These are phyloP conservation scores for Ophiosphaerella narmari DNA, from an alignment of 2,329 filamentous ascomycete genomes.

Conservation along the genomic window DNA sequence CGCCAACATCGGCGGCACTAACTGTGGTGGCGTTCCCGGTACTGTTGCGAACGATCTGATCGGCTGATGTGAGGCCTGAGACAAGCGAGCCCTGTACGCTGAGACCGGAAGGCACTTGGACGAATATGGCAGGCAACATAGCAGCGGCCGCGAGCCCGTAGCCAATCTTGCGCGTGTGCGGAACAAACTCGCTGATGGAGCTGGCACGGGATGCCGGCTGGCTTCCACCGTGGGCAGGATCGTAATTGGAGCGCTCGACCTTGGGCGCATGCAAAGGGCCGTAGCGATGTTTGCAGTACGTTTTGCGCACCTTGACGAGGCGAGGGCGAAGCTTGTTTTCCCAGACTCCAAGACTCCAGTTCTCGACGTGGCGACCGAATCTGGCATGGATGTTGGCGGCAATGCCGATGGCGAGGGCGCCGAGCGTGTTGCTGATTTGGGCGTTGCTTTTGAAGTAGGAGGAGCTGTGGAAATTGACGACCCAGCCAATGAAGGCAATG, in stretches of 20 bases:
- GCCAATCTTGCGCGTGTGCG: constrained; percentile 51
- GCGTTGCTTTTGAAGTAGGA: constrained; percentile 70
- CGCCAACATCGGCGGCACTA: constrained; percentile 28
- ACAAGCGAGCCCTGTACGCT: constrained; percentile 63
- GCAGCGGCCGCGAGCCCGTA: constrained; percentile 83
- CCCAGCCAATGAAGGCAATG: constrained; percentile 75
- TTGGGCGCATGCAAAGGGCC: constrained; percentile 19
- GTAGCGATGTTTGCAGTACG: constrained; percentile 25
- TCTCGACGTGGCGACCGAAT: constrained; percentile 63
- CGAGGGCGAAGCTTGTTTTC: constrained; percentile 54
- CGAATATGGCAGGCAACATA: constrained; percentile 85
- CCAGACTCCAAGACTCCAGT: constrained; percentile 60
- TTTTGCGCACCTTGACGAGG: constrained; percentile 33
- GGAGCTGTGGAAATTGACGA: constrained; percentile 74
- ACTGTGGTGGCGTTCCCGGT: constrained; percentile 51
- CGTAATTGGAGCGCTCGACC: constrained; percentile 25
- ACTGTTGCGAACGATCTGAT: constrained; percentile 57
- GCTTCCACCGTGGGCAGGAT: constrained; percentile 21
- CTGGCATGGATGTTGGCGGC: constrained; percentile 80
- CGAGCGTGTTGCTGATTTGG: constrained; percentile 77
- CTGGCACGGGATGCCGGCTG: constrained; percentile 23
- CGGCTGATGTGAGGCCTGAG: constrained; percentile 60
- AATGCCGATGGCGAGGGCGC: constrained; percentile 75
- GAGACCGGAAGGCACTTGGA: constrained; percentile 65
- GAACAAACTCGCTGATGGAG: constrained; percentile 33